Base-by-base conservation (phyloP, 352 stramenopile genomes). In the Phytophthora ohioensis region DNA sequence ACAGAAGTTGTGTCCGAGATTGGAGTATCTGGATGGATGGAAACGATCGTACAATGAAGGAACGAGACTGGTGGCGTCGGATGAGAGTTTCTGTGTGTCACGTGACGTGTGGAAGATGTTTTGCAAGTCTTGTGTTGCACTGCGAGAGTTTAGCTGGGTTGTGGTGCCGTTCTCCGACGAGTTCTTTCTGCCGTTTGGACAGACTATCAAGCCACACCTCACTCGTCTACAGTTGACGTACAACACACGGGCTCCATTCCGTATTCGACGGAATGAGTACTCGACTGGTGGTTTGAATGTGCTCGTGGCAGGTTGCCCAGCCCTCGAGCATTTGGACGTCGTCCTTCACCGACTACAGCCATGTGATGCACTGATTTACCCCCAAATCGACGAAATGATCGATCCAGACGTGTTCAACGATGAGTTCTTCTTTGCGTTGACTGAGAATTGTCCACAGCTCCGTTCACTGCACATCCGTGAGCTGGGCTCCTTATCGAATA, bases 101-200 rank as follows among this genome's bases (percentile, higher is more conserved):
- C 43, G 69, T 9, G 63, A 76, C 27, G 64, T 83, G 3, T 90
- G 82, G 82, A 76, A 68, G 5, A 42, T 34, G 2, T 92, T 90
- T 51, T 88, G 82, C 41, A 53, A 61, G 8, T 67, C 62, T 4
- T 90, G 84, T 32, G 54, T 66, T 15, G 39, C 56, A 0, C 53
- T 92, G 48, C 71, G 80, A 8, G 84, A 90, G 63, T 87, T 92
- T 64, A 88, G 84, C 54, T 92, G 84, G 84, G 76, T 85, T n/a
- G 69, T 90, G 13, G 69, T 92, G 42, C 84, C 84, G 0, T 92
- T 90, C 52, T 79, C 81, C 1, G 82, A 92, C 61, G 78, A 81
- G 56, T 92, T 90, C 65, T 92, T 92, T 54, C 58, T 80, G 4
- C 75, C 80, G 13, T 92, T 90, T 53, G 77, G 76, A 8, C 69